Percentiles rank a stretch among this genome's conserved stretches.
These are phyloP conservation scores for Corylus avellana DNA, from an alignment of 306 rosid genomes.

Conservation along the genomic window DNA sequence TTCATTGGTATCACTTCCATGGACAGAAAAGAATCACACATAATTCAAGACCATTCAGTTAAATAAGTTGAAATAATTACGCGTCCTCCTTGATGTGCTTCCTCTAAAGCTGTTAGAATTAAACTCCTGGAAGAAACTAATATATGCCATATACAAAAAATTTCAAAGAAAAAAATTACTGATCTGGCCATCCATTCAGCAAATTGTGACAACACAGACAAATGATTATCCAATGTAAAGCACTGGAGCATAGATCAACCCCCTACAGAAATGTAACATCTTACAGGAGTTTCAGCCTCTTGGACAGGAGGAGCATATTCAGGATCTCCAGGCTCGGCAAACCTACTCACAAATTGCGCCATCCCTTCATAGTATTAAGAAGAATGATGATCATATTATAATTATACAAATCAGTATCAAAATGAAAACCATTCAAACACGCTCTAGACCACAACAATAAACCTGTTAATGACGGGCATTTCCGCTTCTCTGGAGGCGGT, in stretches of 20 bases:
- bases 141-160: neutral
- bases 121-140: neutral
- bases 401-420: constrained; percentile 2
- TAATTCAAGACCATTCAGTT: neutral
- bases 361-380: constrained; percentile 53
- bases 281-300: constrained; percentile 84
- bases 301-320: constrained; percentile 78
- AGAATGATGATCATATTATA: neutral
- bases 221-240: neutral
- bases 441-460: neutral
- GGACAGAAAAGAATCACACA: neutral
- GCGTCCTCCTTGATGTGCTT: neutral
- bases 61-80: neutral
- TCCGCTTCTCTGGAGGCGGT: constrained; percentile 95
- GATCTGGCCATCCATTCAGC: neutral
- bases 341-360: constrained; percentile 81
- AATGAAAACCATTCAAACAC: neutral
- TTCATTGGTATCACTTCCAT: neutral
- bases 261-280: constrained; percentile 12
- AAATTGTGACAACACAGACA: neutral
- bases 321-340: constrained; percentile 81
- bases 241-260: neutral
- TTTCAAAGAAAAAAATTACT: neutral
- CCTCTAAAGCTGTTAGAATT: neutral
- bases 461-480: constrained; percentile 90